Percentiles rank a stretch among this genome's conserved stretches.
Evolutionary conservation across 129 eudicot genomes (phyloP).

Genomic region (Gnaphalium uliginosum): DNA sequence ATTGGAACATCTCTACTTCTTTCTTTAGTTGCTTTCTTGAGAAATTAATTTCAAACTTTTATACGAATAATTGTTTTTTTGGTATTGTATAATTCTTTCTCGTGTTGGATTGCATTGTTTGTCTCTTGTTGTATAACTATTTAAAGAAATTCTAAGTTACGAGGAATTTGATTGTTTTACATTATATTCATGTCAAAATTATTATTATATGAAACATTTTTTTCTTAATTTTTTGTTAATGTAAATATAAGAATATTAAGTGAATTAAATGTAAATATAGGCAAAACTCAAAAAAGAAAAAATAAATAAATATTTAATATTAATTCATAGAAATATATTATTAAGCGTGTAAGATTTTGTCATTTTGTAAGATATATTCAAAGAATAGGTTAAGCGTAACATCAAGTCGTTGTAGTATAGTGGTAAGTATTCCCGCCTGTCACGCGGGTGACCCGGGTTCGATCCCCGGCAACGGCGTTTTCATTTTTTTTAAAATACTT

Average conservation of each 20-base stretch:
- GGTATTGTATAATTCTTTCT: not conserved
- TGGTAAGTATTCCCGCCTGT: conserved; percentile 98
- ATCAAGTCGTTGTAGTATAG: conserved; percentile 91
- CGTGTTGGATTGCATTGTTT: not conserved
- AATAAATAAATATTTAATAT: too few relatives aligned
- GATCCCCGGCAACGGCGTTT: conserved; percentile 96
- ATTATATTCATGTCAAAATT: too few relatives aligned
- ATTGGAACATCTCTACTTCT: conserved; percentile 47
- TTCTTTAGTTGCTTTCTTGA: conserved; percentile 41
- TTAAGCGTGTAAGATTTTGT: not conserved
- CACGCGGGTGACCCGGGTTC: conserved; percentile 99
- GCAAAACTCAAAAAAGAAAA: too few relatives aligned
- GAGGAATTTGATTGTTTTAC: too few relatives aligned
- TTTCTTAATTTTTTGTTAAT: too few relatives aligned
- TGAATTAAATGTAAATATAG: too few relatives aligned
- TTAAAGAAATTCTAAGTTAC: too few relatives aligned
- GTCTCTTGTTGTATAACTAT: not conserved
- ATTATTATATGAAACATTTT: too few relatives aligned
- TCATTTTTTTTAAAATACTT: not conserved
- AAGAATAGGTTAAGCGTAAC: accelerated
- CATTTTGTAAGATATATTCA: not conserved
- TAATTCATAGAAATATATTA: too few relatives aligned
- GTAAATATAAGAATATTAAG: too few relatives aligned
- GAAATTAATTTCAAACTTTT: conserved; percentile 26
- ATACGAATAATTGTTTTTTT: too few relatives aligned